Conservation (phyloP, 2,329 filamentous ascomycete genomes). For the Stemphylium vesicarium region DNA sequence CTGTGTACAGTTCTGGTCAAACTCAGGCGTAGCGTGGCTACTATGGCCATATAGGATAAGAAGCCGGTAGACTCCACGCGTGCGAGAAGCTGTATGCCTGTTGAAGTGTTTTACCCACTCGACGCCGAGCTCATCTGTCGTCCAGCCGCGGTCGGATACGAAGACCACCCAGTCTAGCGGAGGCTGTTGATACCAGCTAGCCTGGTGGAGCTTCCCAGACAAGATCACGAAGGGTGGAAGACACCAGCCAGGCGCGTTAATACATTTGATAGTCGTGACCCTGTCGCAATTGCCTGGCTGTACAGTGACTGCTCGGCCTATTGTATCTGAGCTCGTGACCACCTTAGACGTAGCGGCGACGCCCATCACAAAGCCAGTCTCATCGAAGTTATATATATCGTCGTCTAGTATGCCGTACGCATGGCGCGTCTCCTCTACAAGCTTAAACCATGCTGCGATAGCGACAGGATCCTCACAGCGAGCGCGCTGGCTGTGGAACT, state of each 20-base stretch:
- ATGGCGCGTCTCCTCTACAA: too few relatives aligned
- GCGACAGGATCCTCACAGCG: too few relatives aligned
- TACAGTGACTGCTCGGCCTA: constrained; percentile 7
- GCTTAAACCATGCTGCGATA: too few relatives aligned
- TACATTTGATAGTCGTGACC: constrained; percentile 1
- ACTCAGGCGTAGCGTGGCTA: too few relatives aligned
- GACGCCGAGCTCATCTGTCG: constrained; percentile 42
- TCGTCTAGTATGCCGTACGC: too few relatives aligned
- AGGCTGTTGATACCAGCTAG: not conserved
- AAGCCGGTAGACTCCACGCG: constrained; percentile 32
- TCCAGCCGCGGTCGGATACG: constrained; percentile 40
- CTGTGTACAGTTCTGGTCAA: too few relatives aligned
- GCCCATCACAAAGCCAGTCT: constrained; percentile 27
- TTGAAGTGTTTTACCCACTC: constrained; percentile 46
- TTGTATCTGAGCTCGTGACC: constrained; percentile 4
- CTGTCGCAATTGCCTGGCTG: constrained; percentile 8
- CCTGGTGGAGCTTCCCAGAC: constrained; percentile 2
- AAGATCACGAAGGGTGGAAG: constrained; percentile 17
- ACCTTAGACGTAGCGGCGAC: constrained; percentile 3
- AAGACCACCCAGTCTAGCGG: constrained; percentile 17
- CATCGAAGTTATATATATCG: not conserved
- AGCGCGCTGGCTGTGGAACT: too few relatives aligned
- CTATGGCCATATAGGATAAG: too few relatives aligned
- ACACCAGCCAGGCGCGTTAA: constrained; percentile 6
- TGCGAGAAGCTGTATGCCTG: constrained; percentile 29